Conservation (phyloP, 768 basidiomycete genomes). For the Neoboletus magnificus region DNA sequence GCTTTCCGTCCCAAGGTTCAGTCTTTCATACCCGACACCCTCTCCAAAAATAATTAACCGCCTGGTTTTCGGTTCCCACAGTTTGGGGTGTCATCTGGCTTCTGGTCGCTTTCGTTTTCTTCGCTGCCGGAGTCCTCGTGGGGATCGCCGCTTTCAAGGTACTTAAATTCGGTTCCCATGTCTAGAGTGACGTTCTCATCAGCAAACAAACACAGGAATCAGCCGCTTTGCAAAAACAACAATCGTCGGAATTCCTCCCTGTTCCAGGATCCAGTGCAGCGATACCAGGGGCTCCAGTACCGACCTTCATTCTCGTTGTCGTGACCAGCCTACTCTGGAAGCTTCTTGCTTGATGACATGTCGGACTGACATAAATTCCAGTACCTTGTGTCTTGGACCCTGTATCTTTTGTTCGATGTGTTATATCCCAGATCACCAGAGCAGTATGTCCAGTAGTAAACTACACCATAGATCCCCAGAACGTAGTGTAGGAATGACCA, state of each 20-base stretch:
- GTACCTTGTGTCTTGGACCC: background rate
- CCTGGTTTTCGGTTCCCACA: conserved; percentile 27
- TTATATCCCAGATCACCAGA: background rate
- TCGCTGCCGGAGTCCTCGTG: conserved; percentile 70
- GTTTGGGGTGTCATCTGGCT: conserved; percentile 93
- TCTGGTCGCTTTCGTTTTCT: conserved; percentile 67
- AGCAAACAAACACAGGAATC: conserved; percentile 45
- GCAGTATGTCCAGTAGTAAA: background rate
- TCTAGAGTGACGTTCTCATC: background rate
- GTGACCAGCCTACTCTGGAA: conserved; percentile 26
- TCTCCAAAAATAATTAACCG: background rate
- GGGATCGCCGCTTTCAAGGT: conserved; percentile 84
- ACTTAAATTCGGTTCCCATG: conserved; percentile 4
- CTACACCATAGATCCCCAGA: background rate
- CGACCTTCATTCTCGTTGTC: conserved; percentile 21
- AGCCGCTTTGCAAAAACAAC: conserved; percentile 48
- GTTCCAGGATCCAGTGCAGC: conserved; percentile 49
- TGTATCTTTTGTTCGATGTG: conserved; percentile 7
- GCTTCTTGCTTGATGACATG: conserved; percentile 13
- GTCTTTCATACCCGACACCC: background rate
- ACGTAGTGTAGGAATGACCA: background rate
- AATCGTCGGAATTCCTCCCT: conserved; percentile 58
- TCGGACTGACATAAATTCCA: background rate
- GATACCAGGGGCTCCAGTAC: conserved; percentile 25
- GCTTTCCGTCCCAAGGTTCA: conserved; percentile 76